Base-by-base conservation (phyloP, 345 rosid genomes). In the Gossypium anomalum region DNA sequence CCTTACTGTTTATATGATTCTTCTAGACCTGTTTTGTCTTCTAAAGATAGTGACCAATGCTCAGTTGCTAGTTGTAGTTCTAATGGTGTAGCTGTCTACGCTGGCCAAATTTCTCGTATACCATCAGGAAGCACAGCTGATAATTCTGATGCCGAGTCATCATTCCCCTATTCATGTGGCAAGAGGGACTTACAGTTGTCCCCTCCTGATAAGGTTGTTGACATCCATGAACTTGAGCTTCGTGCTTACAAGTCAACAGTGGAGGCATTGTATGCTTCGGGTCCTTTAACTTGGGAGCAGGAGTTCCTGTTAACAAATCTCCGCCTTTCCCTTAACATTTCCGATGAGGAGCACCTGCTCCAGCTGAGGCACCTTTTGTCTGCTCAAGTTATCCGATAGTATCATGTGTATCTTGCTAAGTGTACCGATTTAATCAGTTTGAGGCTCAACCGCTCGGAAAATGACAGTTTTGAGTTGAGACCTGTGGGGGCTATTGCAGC, bases 211-310 rank as follows among this genome's bases (percentile, higher is more conserved):
- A 71, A 78, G 43, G 51, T 66, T 20, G 79, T 61, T 2, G 76
- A 78, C 22, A 67, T 81, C 74, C 86, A 85, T 71, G 75, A 79
- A 20, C 77, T 83, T 15, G 86, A 81, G 76, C 82, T 81, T 65
- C 71, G 34, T 20, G 86, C 86, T 61, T 81, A 76, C 20, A 72
- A 77, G 77, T 63, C 83, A 25, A 85, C 82, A 41, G 66, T 86
- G 59, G 75, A 75, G 67, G 85, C 80, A 23, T 75, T 81, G 76
- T 76, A 81, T 72, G 86, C 82, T 79, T 83, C 81, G 16, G 85
- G 88, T 52, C 86, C 88, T 55, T 78, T 85, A 72, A 78, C 80
- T 80, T 86, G 87, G 87, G 89, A 79, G 67, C 85, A 80, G 67
- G 85, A 86, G 60, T 64, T 72, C 49, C 66, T 86, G 68, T 66